These are phyloP conservation scores for Boeremia lycopersici DNA, from an alignment of 2,329 filamentous ascomycete species.

Conservation along the genomic window DNA sequence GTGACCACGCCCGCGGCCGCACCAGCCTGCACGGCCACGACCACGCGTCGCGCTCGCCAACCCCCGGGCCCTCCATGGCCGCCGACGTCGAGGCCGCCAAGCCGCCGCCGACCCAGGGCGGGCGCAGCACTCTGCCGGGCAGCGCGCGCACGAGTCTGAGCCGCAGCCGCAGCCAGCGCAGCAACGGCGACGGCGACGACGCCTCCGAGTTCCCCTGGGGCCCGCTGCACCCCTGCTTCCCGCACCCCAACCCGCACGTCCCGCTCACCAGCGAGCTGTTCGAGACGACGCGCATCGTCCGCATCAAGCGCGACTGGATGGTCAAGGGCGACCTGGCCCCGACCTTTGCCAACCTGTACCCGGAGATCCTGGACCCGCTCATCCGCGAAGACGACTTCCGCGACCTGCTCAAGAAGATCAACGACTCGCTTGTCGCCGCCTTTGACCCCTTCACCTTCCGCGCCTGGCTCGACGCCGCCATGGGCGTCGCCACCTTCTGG, in stretches of 20 bases:
- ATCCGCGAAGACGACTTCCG: constrained; percentile 88
- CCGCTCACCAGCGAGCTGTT: constrained; percentile 76
- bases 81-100: constrained; percentile 38
- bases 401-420: constrained; percentile 78
- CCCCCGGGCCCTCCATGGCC: constrained; percentile 36
- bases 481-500: constrained; percentile 89
- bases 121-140: constrained; percentile 35
- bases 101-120: constrained; percentile 12
- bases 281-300: constrained; percentile 82
- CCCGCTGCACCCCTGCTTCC: constrained; percentile 90
- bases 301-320: constrained; percentile 91
- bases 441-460: constrained; percentile 79
- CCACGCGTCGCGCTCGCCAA: constrained; percentile 27
- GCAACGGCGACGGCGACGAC: constrained; percentile 57
- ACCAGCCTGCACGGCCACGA: constrained; percentile 34
- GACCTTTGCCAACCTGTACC: constrained; percentile 93
- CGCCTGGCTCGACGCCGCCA: constrained; percentile 77
- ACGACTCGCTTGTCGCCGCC: constrained; percentile 73
- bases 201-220: constrained; percentile 79
- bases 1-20: constrained; percentile 26
- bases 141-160: constrained; percentile 39
- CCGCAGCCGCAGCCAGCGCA: constrained; percentile 39
- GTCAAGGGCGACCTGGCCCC: constrained; percentile 86
- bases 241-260: constrained; percentile 91
- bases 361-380: constrained; percentile 89